Percentiles rank a stretch among this genome's conserved stretches.
Conservation (phyloP, 1,284 basidiomycete species). For the Chalciporus sp. region DNA sequence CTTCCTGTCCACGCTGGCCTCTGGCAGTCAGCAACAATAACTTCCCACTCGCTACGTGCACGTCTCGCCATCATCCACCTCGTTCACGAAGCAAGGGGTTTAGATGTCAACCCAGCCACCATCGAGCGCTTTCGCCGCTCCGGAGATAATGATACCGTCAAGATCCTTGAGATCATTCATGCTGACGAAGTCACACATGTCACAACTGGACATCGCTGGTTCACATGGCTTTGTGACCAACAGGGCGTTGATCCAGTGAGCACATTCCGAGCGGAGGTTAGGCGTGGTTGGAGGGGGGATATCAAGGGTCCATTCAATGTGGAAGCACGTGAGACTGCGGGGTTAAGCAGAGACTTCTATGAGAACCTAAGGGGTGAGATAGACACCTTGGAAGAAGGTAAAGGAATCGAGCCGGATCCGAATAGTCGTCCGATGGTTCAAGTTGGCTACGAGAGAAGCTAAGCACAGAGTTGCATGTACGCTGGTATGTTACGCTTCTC, state of each 20-base stretch:
- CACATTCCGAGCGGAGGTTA: constrained; percentile 78
- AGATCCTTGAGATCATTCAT: constrained; percentile 76
- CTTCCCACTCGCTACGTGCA: constrained; percentile 70
- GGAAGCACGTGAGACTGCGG: constrained; percentile 74
- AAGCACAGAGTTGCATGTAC: background rate
- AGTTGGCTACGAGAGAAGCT: background rate
- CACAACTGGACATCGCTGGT: constrained; percentile 84
- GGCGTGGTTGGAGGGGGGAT: constrained; percentile 74
- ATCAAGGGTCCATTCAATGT: constrained; percentile 87
- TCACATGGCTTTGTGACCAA: constrained; percentile 74
- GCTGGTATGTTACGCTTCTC: too few relatives aligned
- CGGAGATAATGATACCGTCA: constrained; percentile 72
- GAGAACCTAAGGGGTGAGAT: constrained; percentile 70
- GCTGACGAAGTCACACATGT: constrained; percentile 83
- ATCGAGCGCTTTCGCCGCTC: constrained; percentile 77
- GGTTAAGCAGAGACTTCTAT: constrained; percentile 72
- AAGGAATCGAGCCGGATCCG: background rate
- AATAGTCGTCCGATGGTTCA: background rate
- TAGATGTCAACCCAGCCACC: constrained; percentile 86
- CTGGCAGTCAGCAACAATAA: constrained; percentile 82
- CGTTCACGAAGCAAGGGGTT: constrained; percentile 85
- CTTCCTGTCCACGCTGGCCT: constrained; percentile 76
- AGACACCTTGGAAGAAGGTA: constrained; percentile 8
- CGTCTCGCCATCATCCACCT: constrained; percentile 88
- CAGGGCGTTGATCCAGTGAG: constrained; percentile 68